phyloP scores from a whole-genome alignment of 108 stramenopile species.

The Conticribra guillardii region DNA sequence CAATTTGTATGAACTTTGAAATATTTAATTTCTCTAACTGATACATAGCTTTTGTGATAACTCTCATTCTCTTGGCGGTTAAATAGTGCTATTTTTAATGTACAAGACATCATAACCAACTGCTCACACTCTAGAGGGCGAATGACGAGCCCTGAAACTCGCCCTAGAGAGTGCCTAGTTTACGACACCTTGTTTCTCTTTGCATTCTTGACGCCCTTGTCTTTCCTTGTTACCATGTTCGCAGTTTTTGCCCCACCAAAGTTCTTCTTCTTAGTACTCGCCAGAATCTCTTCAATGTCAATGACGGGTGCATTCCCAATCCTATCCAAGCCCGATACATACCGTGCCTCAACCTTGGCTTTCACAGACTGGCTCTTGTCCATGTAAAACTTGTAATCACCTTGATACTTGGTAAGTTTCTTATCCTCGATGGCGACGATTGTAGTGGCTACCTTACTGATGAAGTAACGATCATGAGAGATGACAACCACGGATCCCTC shows the following conservation, averaged over 20 bases:
- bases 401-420: conserved; percentile 78
- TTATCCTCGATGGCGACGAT: conserved; percentile 95
- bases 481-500: conserved; percentile 92
- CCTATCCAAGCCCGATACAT: conserved; percentile 73
- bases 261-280: conserved; percentile 78
- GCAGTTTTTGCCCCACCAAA: conserved; percentile 93
- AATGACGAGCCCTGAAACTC: not conserved
- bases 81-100: too few relatives aligned
- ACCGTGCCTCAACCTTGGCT: conserved; percentile 89
- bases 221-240: conserved; percentile 77
- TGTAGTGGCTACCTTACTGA: conserved; percentile 92
- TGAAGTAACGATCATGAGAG: conserved; percentile 97
- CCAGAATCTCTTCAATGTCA: conserved; percentile 62
- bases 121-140: not conserved
- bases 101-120: not conserved
- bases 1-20: too few relatives aligned
- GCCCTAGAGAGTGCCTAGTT: not conserved
- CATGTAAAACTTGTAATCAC: conserved; percentile 98
- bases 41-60: too few relatives aligned
- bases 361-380: conserved; percentile 79
- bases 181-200: conserved; percentile 65
- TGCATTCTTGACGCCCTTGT: conserved; percentile 98
- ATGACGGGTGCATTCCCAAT: conserved; percentile 78
- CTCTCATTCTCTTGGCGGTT: too few relatives aligned
- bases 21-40: too few relatives aligned